These are phyloP conservation scores for Wickerhamomyces queroliae DNA, from an alignment of 805 yeast species.

Conservation along the genomic window DNA sequence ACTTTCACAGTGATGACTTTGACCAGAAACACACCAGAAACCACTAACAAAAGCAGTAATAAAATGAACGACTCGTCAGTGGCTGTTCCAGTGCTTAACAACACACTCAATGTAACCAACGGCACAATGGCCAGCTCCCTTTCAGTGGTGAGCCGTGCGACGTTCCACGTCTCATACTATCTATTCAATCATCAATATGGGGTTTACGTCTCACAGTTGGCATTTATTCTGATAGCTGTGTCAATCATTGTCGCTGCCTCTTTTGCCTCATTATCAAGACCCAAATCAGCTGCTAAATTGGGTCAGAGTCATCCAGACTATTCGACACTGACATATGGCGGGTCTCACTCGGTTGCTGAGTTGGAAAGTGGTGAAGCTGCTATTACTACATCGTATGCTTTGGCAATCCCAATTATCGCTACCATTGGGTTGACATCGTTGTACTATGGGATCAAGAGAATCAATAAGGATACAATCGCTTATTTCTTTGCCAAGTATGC, in stretches of 20 bases:
- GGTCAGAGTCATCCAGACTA: background rate
- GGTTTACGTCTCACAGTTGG: background rate
- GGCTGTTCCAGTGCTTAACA: too few relatives aligned
- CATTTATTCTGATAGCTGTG: slow-evolving; percentile 13
- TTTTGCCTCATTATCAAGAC: slow-evolving; percentile 21
- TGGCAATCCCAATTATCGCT: slow-evolving; percentile 39
- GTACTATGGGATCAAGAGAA: slow-evolving; percentile 29
- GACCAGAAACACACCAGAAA: too few relatives aligned
- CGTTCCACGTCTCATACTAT: background rate
- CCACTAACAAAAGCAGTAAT: too few relatives aligned
- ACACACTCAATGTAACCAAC: background rate
- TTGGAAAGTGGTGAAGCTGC: background rate
- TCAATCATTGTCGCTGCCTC: slow-evolving; percentile 24
- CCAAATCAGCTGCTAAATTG: slow-evolving; percentile 7
- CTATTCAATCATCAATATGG: slow-evolving; percentile 1
- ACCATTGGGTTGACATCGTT: slow-evolving; percentile 31
- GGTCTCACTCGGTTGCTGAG: background rate
- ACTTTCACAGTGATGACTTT: too few relatives aligned
- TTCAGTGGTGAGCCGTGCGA: background rate
- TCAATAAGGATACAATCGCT: slow-evolving; percentile 26
- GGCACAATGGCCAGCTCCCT: background rate
- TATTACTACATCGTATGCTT: slow-evolving; percentile 19
- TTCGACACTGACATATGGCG: background rate
- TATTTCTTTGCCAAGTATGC: slow-evolving; percentile 30
- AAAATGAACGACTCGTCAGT: too few relatives aligned